Percentiles rank a stretch among this genome's conserved stretches.
These are phyloP conservation scores for Stephania yunnanensis DNA, from an alignment of 164 flowering plant genomes.

Conservation along the genomic window DNA sequence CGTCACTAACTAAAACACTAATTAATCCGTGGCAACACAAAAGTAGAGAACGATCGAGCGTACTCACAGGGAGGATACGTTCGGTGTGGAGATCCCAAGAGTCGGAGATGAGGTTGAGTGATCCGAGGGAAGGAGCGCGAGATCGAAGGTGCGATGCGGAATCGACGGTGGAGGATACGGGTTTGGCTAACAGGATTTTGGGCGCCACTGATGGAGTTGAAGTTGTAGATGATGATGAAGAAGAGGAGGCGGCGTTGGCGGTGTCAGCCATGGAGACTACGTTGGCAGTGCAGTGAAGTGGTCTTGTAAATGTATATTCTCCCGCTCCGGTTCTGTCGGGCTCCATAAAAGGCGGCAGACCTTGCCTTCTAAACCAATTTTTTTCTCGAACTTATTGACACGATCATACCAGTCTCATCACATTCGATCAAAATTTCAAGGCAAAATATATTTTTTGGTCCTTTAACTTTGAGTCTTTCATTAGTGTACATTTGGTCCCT, in stretches of 20 bases:
- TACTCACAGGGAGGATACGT: constrained; percentile 70
- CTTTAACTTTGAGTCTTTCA: no score
- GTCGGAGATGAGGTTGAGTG: constrained; percentile 80
- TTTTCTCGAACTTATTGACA: no score
- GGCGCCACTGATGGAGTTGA: constrained; percentile 28
- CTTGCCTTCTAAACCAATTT: no score
- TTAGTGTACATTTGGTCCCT: no score
- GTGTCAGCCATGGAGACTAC: neutral
- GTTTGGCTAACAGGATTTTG: constrained; percentile 79
- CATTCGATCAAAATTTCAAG: no score
- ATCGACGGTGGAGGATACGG: constrained; percentile 39
- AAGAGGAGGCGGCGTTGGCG: neutral
- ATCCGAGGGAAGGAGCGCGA: constrained; percentile 57
- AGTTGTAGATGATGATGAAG: neutral
- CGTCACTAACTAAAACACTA: neutral
- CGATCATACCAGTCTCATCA: no score
- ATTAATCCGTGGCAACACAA: neutral
- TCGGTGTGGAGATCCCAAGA: constrained; percentile 83
- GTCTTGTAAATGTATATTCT: no score
- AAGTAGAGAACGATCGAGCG: neutral
- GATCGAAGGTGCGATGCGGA: constrained; percentile 47
- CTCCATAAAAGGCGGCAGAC: no score
- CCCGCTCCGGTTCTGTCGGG: no score
- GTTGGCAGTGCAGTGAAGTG: neutral
- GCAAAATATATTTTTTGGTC: no score